Percentiles rank a stretch among this genome's conserved stretches.
phyloP scores from a whole-genome alignment of 257 asterid species.

The Fraxinus excelsior region DNA sequence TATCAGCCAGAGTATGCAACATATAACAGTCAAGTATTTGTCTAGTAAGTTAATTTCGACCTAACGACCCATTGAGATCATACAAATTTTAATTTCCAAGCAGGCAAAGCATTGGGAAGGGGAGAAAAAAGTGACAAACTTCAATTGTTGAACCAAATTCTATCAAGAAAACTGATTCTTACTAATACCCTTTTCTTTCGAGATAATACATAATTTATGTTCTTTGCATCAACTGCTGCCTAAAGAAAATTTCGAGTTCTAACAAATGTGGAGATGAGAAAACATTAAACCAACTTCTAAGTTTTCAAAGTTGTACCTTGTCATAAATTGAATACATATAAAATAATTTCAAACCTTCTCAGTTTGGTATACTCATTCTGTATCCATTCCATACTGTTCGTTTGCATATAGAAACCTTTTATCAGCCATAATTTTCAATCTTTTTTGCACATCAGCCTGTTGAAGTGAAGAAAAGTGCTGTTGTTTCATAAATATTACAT shows the following conservation, averaged over 20 bases:
- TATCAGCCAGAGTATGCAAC: neutral
- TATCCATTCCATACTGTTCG: conserved; percentile 46
- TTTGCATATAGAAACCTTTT: conserved; percentile 70
- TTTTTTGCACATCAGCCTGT: conserved; percentile 81
- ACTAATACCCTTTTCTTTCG: neutral
- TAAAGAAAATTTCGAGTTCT: neutral
- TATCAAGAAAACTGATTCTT: neutral
- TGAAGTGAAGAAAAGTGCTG: conserved; percentile 85
- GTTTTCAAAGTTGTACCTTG: conserved; percentile 10
- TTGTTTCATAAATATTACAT: conserved; percentile 83
- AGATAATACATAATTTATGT: neutral
- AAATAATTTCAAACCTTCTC: conserved; percentile 54
- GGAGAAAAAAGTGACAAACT: neutral
- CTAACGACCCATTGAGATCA: neutral
- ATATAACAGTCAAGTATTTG: neutral
- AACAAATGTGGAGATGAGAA: neutral
- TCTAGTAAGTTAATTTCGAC: neutral
- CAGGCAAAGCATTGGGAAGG: neutral
- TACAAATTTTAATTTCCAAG: neutral
- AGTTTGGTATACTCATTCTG: conserved; percentile 31
- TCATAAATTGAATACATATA: conserved; percentile 20
- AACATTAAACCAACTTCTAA: neutral
- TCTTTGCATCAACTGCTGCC: neutral
- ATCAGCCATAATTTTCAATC: conserved; percentile 76
- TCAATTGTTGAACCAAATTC: neutral